Base-by-base conservation (phyloP, 1,284 basidiomycete species). In the Boletus sp. region DNA sequence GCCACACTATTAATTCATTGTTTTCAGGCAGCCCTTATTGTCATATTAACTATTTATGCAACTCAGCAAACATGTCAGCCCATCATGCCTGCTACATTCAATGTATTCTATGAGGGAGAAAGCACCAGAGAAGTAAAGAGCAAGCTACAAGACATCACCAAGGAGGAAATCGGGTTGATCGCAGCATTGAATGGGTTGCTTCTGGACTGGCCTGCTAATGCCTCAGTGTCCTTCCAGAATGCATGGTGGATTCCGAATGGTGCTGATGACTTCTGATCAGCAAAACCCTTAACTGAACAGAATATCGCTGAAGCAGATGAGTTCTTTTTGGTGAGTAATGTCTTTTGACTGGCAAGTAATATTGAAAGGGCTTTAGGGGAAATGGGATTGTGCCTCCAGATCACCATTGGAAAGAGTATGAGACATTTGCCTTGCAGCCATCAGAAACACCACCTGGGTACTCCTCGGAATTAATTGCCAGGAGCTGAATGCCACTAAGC, bases 181-280 rank as follows among this genome's bases (percentile, higher is more conserved):
- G 40, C 40, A n/a, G n/a, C n/a, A n/a, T n/a, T n/a, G n/a, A n/a
- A n/a, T 14, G 11, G n/a, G n/a, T 23, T 43, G 10, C 40, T 43
- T 14, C n/a, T 5, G 11, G 8, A 23, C 10, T 43, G 40, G 40
- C 6, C 40, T 11, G 11, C 11, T 13, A n/a, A n/a, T 5, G 21
- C 11, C 6, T 0, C n/a, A n/a, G n/a, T 43, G 1, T 43, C n/a
- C 1, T 43, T 43, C 23, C 40, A 4, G 4, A 43, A 43, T 11
- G 7, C 21, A 3, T 43, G 40, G 40, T 43, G 40, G 40, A 2
- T 13, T 13, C n/a, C n/a, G n/a, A 23, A 43, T 10, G 11, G n/a
- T 3, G 10, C 21, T 6, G 1, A n/a, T 0, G n/a, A 23, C 3
- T 13, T 23, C 5, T 6, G n/a, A 5, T 23, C n/a, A 0, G 11